Evolutionary conservation across 129 eudicot species (phyloP).

Genomic region (Escallonia rubra): DNA sequence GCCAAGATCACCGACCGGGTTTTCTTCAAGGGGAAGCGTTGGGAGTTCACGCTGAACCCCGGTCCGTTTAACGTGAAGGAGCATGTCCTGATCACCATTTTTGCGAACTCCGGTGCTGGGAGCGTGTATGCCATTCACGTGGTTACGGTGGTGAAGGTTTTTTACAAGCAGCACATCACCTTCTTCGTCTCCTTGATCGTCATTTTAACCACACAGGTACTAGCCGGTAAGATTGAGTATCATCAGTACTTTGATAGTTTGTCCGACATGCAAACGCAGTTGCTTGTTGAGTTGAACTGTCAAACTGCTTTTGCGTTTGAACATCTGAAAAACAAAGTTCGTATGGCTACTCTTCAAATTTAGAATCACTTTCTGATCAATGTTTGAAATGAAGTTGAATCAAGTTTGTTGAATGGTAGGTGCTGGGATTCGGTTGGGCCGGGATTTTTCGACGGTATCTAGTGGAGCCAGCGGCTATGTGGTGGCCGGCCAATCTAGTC

Average conservation of each 20-base stretch:
- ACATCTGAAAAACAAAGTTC: too few relatives aligned
- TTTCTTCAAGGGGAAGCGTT: conserved; percentile 50
- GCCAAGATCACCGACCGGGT: conserved; percentile 62
- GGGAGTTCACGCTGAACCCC: conserved; percentile 86
- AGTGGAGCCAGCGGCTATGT: conserved; percentile 98
- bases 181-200: conserved; percentile 81
- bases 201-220: conserved; percentile 84
- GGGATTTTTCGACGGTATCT: conserved; percentile 79
- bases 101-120: conserved; percentile 95
- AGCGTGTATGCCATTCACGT: conserved; percentile 87
- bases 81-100: conserved; percentile 82
- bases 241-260: background rate
- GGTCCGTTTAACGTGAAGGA: conserved; percentile 96
- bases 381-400: too few relatives aligned
- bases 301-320: too few relatives aligned
- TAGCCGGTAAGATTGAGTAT: too few relatives aligned
- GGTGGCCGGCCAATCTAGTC: conserved; percentile 99
- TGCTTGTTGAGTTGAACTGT: too few relatives aligned
- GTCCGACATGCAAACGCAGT: background rate
- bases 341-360: too few relatives aligned
- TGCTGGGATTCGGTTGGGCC: conserved; percentile 98
- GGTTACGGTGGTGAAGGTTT: conserved; percentile 81
- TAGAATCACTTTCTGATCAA: too few relatives aligned
- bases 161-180: conserved; percentile 62
- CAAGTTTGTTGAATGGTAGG: conserved; percentile 39